These are phyloP conservation scores for Panaeolus cyanescens DNA, from an alignment of 768 basidiomycete species.

Conservation along the genomic window DNA sequence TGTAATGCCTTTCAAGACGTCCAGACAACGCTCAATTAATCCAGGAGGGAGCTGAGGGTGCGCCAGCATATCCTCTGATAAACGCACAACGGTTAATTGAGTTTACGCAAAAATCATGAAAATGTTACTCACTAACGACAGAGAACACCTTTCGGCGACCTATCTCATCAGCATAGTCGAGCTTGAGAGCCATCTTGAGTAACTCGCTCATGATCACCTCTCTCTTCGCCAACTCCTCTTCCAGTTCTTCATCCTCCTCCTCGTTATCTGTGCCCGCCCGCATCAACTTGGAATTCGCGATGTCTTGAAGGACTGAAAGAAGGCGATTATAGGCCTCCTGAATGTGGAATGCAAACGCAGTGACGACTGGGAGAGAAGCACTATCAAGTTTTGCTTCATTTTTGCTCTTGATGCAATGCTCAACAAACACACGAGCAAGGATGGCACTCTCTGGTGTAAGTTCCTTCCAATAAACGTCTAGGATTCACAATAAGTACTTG, in stretches of 20 bases:
- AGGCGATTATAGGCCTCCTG: slow-evolving; percentile 77
- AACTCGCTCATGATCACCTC: slow-evolving; percentile 83
- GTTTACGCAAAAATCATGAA: neutral
- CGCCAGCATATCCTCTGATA: slow-evolving; percentile 84
- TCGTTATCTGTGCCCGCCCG: slow-evolving; percentile 33
- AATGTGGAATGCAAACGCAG: slow-evolving; percentile 82
- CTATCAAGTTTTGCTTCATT: slow-evolving; percentile 70
- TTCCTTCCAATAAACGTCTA: slow-evolving; percentile 75
- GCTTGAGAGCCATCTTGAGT: slow-evolving; percentile 74
- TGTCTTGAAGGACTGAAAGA: slow-evolving; percentile 40
- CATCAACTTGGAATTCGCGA: slow-evolving; percentile 36
- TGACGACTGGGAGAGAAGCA: slow-evolving; percentile 83
- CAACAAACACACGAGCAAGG: slow-evolving; percentile 83
- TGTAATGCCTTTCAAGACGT: slow-evolving; percentile 82
- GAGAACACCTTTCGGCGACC: slow-evolving; percentile 89
- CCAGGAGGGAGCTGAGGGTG: slow-evolving; percentile 79
- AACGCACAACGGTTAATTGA: neutral
- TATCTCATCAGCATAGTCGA: slow-evolving; percentile 95
- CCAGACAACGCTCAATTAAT: slow-evolving; percentile 79
- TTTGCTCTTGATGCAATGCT: slow-evolving; percentile 66
- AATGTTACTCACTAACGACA: slow-evolving; percentile 71
- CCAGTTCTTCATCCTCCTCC: slow-evolving; percentile 48
- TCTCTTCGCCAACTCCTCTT: slow-evolving; percentile 61
- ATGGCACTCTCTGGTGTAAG: slow-evolving; percentile 83
- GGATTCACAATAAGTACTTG: neutral